Percentiles rank a stretch among this genome's conserved stretches.
These are phyloP conservation scores for Sutorius eximius DNA, from an alignment of 1,284 basidiomycete genomes.

Conservation along the genomic window DNA sequence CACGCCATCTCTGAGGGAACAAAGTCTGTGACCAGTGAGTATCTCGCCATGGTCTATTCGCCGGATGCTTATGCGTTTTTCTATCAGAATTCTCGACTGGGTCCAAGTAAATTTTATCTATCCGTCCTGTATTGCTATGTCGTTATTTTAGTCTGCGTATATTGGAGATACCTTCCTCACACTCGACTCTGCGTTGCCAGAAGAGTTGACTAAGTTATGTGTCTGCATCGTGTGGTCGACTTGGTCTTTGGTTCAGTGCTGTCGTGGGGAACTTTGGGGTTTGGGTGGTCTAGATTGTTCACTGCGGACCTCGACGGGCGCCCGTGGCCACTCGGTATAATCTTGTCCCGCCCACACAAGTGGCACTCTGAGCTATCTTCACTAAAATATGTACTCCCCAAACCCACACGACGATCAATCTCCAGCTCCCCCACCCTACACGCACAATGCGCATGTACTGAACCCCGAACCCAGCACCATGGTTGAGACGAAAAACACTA, in stretches of 20 bases:
- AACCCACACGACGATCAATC: no score
- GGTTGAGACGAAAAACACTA: no score
- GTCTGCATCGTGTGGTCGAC: no score
- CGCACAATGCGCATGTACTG: no score
- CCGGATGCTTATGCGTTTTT: neutral
- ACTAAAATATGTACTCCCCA: no score
- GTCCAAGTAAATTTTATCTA: slow-evolving; percentile 33
- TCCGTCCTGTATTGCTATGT: slow-evolving; percentile 34
- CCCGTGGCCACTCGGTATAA: neutral
- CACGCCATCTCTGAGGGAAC: slow-evolving; percentile 78
- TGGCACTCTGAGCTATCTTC: neutral
- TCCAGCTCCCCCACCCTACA: no score
- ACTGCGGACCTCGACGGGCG: neutral
- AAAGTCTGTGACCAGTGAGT: slow-evolving; percentile 46
- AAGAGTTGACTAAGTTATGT: neutral
- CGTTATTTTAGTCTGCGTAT: slow-evolving; percentile 31
- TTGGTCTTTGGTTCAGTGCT: neutral
- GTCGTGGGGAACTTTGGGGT: neutral
- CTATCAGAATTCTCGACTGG: slow-evolving; percentile 37
- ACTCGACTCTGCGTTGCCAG: neutral
- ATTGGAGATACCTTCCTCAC: slow-evolving; percentile 33
- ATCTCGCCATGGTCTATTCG: neutral
- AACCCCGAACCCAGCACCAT: no score
- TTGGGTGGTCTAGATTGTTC: neutral
- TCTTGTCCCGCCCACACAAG: neutral